These are phyloP conservation scores for Saccharomyces hybrid DNA, from an alignment of 1,139 yeast species.

Conservation along the genomic window DNA sequence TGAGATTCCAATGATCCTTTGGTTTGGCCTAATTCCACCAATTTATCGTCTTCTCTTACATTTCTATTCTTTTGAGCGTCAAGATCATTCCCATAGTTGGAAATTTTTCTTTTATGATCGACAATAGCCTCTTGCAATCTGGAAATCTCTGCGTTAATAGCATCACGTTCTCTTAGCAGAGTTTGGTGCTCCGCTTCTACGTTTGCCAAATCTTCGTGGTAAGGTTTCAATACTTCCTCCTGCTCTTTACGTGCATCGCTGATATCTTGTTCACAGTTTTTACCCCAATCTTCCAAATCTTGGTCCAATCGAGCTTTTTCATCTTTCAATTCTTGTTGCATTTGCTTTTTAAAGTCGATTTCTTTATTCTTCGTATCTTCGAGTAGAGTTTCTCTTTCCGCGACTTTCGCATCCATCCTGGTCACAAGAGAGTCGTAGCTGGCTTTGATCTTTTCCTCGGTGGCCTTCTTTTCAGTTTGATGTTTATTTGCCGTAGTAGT, in stretches of 20 bases:
- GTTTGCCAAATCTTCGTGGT: slow-evolving; percentile 21
- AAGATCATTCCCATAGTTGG: slow-evolving; percentile 21
- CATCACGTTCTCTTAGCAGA: slow-evolving; percentile 23
- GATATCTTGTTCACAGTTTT: slow-evolving; percentile 34
- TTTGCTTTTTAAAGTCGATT: slow-evolving; percentile 27
- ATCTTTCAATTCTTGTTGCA: slow-evolving; percentile 15
- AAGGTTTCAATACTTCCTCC: slow-evolving; percentile 24
- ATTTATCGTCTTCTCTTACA: slow-evolving; percentile 16
- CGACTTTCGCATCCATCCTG: slow-evolving; percentile 24
- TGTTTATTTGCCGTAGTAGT: slow-evolving; percentile 27
- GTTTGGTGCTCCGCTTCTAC: slow-evolving; percentile 26
- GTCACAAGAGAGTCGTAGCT: slow-evolving; percentile 26
- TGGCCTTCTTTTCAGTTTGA: slow-evolving; percentile 22
- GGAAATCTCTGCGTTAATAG: slow-evolving; percentile 19
- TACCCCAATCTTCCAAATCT: slow-evolving; percentile 28
- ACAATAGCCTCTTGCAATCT: slow-evolving; percentile 22
- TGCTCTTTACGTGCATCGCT: slow-evolving; percentile 25
- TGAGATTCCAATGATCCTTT: slow-evolving; percentile 15
- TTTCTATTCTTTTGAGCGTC: slow-evolving; percentile 21
- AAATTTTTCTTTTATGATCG: slow-evolving; percentile 21
- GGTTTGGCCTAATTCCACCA: slow-evolving; percentile 15
- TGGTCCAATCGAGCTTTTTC: slow-evolving; percentile 18
- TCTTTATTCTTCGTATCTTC: slow-evolving; percentile 17
- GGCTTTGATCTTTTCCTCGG: slow-evolving; percentile 21
- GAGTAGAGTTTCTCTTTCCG: slow-evolving; percentile 31